phyloP scores from a whole-genome alignment of 1,139 yeast genomes.

The Debaryomyces udenii region DNA sequence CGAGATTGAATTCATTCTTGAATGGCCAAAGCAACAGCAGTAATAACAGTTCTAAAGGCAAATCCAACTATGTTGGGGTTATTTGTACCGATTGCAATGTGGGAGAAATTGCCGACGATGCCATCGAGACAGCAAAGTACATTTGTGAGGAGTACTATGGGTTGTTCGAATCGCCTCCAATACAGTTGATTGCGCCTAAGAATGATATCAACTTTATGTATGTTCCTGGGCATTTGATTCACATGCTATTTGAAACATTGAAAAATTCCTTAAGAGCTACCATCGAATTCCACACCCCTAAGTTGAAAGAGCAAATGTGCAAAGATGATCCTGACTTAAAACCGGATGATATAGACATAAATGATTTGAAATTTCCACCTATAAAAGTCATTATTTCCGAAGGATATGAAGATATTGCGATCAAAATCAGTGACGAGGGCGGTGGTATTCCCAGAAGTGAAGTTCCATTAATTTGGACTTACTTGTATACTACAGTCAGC shows the following conservation, averaged over 20 bases:
- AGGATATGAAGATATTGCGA: constrained; percentile 91
- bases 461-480: constrained; percentile 87
- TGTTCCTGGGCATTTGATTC: constrained; percentile 88
- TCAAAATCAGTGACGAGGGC: constrained; percentile 90
- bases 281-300: constrained; percentile 68
- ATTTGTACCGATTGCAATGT: constrained; percentile 82
- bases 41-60: constrained; percentile 22
- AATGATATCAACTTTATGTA: constrained; percentile 76
- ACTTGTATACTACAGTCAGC: constrained; percentile 84
- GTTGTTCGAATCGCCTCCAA: constrained; percentile 78
- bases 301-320: constrained; percentile 40
- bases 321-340: constrained; percentile 47
- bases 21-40: constrained; percentile 28
- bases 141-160: constrained; percentile 90
- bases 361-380: constrained; percentile 76
- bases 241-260: constrained; percentile 83
- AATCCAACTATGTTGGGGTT: constrained; percentile 73
- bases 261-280: constrained; percentile 85
- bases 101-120: constrained; percentile 78
- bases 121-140: constrained; percentile 83
- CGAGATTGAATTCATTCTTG: constrained; percentile 37
- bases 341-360: constrained; percentile 51
- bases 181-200: constrained; percentile 71
- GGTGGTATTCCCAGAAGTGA: constrained; percentile 91
- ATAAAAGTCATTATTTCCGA: constrained; percentile 88